Conservation (phyloP, 495 filamentous ascomycete species). For the Pyronema domesticum region DNA sequence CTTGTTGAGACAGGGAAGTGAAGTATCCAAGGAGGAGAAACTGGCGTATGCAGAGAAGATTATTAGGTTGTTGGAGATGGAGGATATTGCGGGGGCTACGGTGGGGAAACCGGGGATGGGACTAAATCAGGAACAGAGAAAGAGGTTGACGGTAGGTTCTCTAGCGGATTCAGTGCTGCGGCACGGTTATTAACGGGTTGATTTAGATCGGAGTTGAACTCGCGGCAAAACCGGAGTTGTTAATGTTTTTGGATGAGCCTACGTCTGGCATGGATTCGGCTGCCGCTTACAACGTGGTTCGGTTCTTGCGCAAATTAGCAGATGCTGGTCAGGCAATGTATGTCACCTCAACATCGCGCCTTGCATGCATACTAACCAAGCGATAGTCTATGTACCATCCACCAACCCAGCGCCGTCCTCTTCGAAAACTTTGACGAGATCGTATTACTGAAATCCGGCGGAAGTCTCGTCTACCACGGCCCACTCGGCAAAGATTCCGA, state of each 20-base stretch:
- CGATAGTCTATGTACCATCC: constrained; percentile 44
- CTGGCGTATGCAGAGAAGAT: constrained; percentile 41
- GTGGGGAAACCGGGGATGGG: constrained; percentile 37
- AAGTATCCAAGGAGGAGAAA: constrained; percentile 37
- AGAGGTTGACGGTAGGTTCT: constrained; percentile 34
- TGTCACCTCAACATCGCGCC: neutral
- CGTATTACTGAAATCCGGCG: constrained; percentile 48
- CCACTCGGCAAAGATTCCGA: constrained; percentile 34
- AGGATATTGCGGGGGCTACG: constrained; percentile 36
- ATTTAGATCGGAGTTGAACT: constrained; percentile 45
- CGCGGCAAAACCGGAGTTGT: constrained; percentile 44
- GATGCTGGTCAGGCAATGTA: constrained; percentile 43
- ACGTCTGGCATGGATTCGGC: constrained; percentile 48
- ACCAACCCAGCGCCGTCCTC: constrained; percentile 54
- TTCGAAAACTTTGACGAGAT: constrained; percentile 61
- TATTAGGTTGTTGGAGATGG: constrained; percentile 40
- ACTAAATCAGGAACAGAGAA: constrained; percentile 42
- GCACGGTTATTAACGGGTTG: neutral
- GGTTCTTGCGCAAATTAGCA: constrained; percentile 47
- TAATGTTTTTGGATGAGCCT: constrained; percentile 57
- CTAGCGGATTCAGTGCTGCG: neutral
- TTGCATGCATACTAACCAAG: neutral
- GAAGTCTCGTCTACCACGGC: constrained; percentile 58
- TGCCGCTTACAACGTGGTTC: constrained; percentile 45
- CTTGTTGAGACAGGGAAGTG: constrained; percentile 35